Evolutionary conservation across 1,139 yeast species (phyloP).

Genomic region (Hemisphaericaspora subhashii): DNA sequence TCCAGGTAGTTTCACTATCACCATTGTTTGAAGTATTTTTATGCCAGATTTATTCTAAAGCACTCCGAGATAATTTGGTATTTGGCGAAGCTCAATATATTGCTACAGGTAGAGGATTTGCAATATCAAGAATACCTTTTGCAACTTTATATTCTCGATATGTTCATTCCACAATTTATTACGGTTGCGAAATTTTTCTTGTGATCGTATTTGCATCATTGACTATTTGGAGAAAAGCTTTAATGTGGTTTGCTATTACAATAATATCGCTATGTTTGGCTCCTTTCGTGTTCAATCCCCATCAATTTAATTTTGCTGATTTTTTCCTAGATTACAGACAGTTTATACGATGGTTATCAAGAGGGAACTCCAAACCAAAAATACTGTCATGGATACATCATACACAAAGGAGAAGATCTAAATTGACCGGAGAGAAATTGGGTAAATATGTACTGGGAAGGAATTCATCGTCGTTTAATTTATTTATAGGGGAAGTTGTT

Average conservation of each 20-base stretch:
- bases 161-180: constrained; percentile 94
- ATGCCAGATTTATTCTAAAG: constrained; percentile 94
- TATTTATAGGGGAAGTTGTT: constrained; percentile 53
- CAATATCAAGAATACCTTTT: constrained; percentile 97
- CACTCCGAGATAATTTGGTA: constrained; percentile 85
- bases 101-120: constrained; percentile 99
- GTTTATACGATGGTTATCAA: constrained; percentile 95
- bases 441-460: constrained; percentile 21
- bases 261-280: constrained; percentile 86
- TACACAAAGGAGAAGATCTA: constrained; percentile 53
- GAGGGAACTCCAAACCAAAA: constrained; percentile 99
- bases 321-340: constrained; percentile 98
- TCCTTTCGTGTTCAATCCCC: constrained; percentile 96
- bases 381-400: constrained; percentile 93
- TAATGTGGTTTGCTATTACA: constrained; percentile 98
- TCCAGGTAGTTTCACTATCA: constrained; percentile 86
- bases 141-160: constrained; percentile 93
- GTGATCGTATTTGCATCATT: constrained; percentile 88
- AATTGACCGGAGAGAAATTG: constrained; percentile 66
- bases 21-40: constrained; percentile 98
- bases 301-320: constrained; percentile 98
- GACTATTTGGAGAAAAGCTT: constrained; percentile 96
- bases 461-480: constrained; percentile 34
- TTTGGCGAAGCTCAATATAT: constrained; percentile 99
- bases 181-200: constrained; percentile 91